Base-by-base conservation (phyloP, 179 eudicot species). In the Sideroxylon spinosum region DNA sequence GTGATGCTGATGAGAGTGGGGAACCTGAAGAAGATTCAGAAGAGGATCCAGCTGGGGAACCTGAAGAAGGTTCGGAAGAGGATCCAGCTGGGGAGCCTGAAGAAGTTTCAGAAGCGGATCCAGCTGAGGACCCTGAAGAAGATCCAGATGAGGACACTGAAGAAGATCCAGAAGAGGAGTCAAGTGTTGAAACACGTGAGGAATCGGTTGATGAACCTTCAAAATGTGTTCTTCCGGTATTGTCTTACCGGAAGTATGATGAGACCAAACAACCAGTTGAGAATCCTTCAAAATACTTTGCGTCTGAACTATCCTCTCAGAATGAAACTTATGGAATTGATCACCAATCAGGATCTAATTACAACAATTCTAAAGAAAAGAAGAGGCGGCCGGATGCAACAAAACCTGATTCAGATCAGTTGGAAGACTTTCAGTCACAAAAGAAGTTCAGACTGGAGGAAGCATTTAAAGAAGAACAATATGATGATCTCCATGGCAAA, bases 91-190 rank as follows among this genome's bases (percentile, higher is more conserved):
- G 50, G 61, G 78, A 65, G 23, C 60, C 62, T 50, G 80, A 70
- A 71, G 80, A 78, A 60, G 80, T 60, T 48, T 56, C 62, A 14
- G 80, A 78, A 17, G 80, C 70, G 53, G 75, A 69, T 3, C n/a
- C 16, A 52, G 61, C 48, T 1, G 4, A 37, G 52, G 77, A 26
- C 11, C 71, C 12, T 56, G 79, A 76, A 46, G 71, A 60, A 28
- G 59, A 78, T 10, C 56, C 20, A 20, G 81, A 78, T 20, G 65
- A 9, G 56, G 73, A 64, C 46, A 50, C 66, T 10, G 80, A 81
- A 76, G 83, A 76, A 17, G 81, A 81, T 46, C 61, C 49, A 13
- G 76, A 82, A 48, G 85, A 75, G 62, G 79, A 82, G 50, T 63
- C 32, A 32, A 29, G 62, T 59, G 72, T 61, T 78, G 68, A 50